A percentile compares a stretch with the other conserved stretches of the same genome.
Conservation (phyloP, 2,329 filamentous ascomycete genomes). For the Ophiocordyceps camponoti-saundersi region DNA sequence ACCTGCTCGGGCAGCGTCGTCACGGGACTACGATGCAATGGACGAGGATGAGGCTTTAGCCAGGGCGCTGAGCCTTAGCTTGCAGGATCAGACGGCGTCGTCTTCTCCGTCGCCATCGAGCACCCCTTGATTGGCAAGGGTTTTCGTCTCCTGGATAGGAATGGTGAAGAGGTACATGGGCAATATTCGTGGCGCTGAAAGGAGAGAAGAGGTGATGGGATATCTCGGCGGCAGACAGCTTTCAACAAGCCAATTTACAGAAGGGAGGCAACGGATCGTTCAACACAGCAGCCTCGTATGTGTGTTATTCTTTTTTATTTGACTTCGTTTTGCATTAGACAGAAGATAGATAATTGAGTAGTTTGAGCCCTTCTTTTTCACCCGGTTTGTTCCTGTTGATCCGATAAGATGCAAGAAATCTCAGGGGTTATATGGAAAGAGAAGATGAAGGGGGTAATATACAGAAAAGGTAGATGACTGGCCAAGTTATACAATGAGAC, state of each 20-base stretch:
- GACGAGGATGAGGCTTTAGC: slow-evolving; percentile 38
- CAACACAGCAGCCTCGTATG: not conserved
- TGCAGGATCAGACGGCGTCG: slow-evolving; percentile 29
- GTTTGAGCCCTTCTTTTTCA: too few relatives aligned
- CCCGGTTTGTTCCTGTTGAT: too few relatives aligned
- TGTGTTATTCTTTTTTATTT: too few relatives aligned
- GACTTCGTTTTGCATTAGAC: too few relatives aligned
- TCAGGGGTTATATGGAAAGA: too few relatives aligned
- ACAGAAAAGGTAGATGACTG: too few relatives aligned
- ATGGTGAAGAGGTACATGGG: not conserved
- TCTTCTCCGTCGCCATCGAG: not conserved
- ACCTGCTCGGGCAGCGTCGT: too few relatives aligned
- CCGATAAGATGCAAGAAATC: too few relatives aligned
- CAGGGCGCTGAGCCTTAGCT: slow-evolving; percentile 40
- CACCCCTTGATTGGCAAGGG: slow-evolving; percentile 12
- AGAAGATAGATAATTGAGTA: too few relatives aligned
- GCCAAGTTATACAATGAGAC: too few relatives aligned
- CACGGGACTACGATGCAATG: not conserved
- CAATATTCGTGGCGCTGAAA: too few relatives aligned
- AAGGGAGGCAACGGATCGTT: not conserved
- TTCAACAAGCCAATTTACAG: not conserved
- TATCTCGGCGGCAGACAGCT: not conserved
- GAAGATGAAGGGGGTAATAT: too few relatives aligned
- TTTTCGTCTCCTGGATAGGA: slow-evolving; percentile 18
- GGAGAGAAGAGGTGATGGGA: not conserved